phyloP scores from a whole-genome alignment of 495 filamentous ascomycete genomes.

The Penicillium subrubescens region DNA sequence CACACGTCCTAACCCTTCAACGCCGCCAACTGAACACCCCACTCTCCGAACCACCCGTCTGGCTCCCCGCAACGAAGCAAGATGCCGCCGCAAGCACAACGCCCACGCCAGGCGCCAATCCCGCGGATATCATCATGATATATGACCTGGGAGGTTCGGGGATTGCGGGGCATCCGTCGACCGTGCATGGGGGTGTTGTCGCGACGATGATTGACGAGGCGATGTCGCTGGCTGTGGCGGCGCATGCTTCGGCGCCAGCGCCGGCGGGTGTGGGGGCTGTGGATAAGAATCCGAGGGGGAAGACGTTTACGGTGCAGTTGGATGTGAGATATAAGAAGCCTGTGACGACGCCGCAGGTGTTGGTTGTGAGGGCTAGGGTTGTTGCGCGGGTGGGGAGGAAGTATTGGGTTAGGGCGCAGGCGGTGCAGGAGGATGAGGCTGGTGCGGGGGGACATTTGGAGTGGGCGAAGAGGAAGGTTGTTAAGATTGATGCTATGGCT shows the following conservation, averaged over 20 bases:
- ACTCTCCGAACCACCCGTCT: slow-evolving; percentile 28
- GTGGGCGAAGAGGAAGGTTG: slow-evolving; percentile 33
- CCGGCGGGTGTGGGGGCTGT: not conserved
- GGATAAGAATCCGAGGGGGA: slow-evolving; percentile 33
- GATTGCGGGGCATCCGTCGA: slow-evolving; percentile 41
- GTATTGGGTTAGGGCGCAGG: slow-evolving; percentile 46
- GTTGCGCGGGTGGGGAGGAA: slow-evolving; percentile 40
- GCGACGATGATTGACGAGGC: slow-evolving; percentile 73
- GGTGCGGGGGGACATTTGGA: slow-evolving; percentile 32
- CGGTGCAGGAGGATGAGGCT: slow-evolving; percentile 39
- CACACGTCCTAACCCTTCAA: slow-evolving; percentile 40
- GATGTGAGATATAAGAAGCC: slow-evolving; percentile 44
- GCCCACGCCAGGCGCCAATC: slow-evolving; percentile 25
- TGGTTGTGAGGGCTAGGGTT: slow-evolving; percentile 38
- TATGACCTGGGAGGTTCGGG: slow-evolving; percentile 38
- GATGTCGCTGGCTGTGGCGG: slow-evolving; percentile 41
- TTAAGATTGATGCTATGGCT: slow-evolving; percentile 45
- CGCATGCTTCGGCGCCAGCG: slow-evolving; percentile 27
- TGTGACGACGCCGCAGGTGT: slow-evolving; percentile 34
- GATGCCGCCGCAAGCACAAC: slow-evolving; percentile 26
- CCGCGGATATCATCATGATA: slow-evolving; percentile 44
- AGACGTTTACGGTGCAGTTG: slow-evolving; percentile 43
- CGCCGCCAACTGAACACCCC: slow-evolving; percentile 29
- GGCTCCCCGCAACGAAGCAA: slow-evolving; percentile 37
- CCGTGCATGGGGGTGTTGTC: slow-evolving; percentile 54